Evolutionary conservation across 441 rosid genomes (phyloP), one percentile per base, ranked within the genome.

Genomic region (Pelargonium australe): DNA sequence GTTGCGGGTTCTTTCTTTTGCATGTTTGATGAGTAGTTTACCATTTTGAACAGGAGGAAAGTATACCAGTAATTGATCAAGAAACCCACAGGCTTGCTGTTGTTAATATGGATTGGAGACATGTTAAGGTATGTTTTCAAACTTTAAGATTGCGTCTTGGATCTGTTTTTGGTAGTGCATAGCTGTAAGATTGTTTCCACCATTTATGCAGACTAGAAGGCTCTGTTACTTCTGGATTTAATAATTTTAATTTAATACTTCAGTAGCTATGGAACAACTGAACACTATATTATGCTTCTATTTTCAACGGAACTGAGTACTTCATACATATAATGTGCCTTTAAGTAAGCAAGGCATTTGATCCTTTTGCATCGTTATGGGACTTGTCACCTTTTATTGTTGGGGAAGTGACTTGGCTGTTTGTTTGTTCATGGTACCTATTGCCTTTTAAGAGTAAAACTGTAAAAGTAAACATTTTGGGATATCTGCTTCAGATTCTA

Each of bases 91-190:
- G 99, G 77, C 82, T 95, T 10, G 96, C 97, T 25, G 78, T 81
- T 75, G 91, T 91, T 76, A 81, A 85, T 80, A 83, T 95, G 96
- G 99, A 95, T 61, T 95, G 96, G 99, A 87, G 84, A 78, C 84
- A 90, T 79, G 96, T 95, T 74, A 84, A 89, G 85, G 97, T 91
- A 81, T 53, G 78, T 67, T 64, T 11, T 67, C 65, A 23, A 64
- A 28, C 6, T 47, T 72, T 66, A 31, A 17, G 40, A 55, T 60
- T 17, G 14, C 3, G 37, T 0, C 37, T 31, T 31, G 3, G 37
- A 31, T 31, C 37, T 31, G 4, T 31, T 31, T 31, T 31, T 31
- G 37, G 37, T 31, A 31, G 37, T 31, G 37, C 37, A 31, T 31
- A 31, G 37, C 37, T 31, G 37, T 31, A 31, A 31, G 37, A 31